Evolutionary conservation across 345 rosid species (phyloP), one percentile per base, ranked within the genome.

Genomic region (Syzygium aqueum): DNA sequence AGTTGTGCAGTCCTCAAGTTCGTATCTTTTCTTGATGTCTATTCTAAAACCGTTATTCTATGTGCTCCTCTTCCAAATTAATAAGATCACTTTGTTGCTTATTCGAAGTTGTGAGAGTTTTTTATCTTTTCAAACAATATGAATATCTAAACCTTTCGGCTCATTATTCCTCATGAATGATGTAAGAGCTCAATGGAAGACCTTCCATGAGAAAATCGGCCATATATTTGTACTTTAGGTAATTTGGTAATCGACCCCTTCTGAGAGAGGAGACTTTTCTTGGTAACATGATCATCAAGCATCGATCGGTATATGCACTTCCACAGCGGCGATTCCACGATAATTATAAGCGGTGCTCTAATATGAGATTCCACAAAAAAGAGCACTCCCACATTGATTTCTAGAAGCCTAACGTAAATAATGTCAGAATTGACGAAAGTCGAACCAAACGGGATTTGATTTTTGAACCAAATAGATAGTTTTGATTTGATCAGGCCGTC

Each of bases 1-100:
- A 61, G 73, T 61, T n/a, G 37, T n/a, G 73, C 1, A 6, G 17
- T 13, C 73, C 73, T 0, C 1, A 61, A 61, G 73, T n/a, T n/a
- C 37, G 1, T 0, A 0, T 61, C 37, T 61, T n/a, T 0, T 61
- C 19, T n/a, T n/a, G 0, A 61, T 61, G 73, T n/a, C 37, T 13
- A 5, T 30, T 28, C 67, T 12, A 59, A 59, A 59, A 59, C 6
- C 0, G 67, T 27, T 12, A 12, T 27, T 12, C 8, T 8, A 54
- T 54, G 59, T 54, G 12, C 59, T 51, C 53, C 7, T 13, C 33
- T 61, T 61, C 17, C 37, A 1, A 61, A 61, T n/a, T n/a, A 61
- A 61, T 19, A n/a, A 61, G 73, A 13, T 61, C 73, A 61, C 6
- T 4, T 0, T 61, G 73, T 61, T 19, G 2, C 73, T 61, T 3